These are phyloP conservation scores for Colletotrichum sp. DNA, from an alignment of 2,329 filamentous ascomycete genomes.

Conservation along the genomic window DNA sequence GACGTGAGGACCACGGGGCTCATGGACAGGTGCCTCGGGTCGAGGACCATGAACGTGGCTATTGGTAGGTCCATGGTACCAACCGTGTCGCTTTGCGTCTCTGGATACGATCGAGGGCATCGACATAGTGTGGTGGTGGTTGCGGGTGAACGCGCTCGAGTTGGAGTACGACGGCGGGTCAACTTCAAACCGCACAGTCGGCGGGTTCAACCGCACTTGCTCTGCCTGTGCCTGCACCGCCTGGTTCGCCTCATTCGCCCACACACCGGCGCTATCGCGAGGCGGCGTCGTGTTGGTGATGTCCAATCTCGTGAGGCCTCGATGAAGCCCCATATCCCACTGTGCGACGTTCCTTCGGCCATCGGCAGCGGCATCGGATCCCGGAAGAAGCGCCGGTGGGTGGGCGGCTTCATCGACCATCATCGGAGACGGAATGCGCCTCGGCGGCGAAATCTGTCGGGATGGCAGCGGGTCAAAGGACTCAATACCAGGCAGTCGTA, in stretches of 20 bases:
- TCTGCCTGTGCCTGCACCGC: conserved; percentile 62
- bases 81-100: conserved; percentile 71
- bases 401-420: conserved; percentile 65
- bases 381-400: conserved; percentile 37
- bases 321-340: conserved; percentile 71
- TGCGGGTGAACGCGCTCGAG: conserved; percentile 13
- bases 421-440: conserved; percentile 77
- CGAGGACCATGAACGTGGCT: conserved; percentile 28
- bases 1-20: conserved; percentile 48
- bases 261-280: conserved; percentile 56
- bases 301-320: conserved; percentile 70
- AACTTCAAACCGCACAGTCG: conserved; percentile 60
- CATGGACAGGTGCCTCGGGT: conserved; percentile 29
- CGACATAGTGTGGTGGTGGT: conserved; percentile 65
- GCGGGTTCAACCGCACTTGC: conserved; percentile 49
- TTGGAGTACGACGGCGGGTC: conserved; percentile 39
- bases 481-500: conserved; percentile 87
- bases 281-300: conserved; percentile 60
- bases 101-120: conserved; percentile 62
- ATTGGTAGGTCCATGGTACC: conserved; percentile 66
- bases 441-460: conserved; percentile 65
- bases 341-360: conserved; percentile 58
- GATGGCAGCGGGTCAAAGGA: conserved; percentile 82
- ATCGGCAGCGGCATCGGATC: conserved; percentile 39
- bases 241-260: conserved; percentile 62